These are phyloP conservation scores for Tetragonia tetragonoides DNA, from an alignment of 148 eudicot genomes.

Conservation along the genomic window DNA sequence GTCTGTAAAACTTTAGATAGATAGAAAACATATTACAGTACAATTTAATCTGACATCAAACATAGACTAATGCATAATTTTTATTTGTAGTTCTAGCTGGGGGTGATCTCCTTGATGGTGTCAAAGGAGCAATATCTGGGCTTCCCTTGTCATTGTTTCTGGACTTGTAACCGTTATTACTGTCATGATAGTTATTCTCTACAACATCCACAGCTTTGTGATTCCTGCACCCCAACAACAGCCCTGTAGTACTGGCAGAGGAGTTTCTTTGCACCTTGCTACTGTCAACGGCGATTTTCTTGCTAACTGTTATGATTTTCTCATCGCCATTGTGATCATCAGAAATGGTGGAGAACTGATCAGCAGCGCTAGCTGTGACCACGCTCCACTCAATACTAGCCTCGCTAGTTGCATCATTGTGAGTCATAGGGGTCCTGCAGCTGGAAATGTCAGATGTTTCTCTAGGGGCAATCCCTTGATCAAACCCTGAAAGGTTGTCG, in stretches of 20 bases:
- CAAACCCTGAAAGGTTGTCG: slow-evolving; percentile 22
- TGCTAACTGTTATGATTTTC: background rate
- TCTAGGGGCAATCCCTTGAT: background rate
- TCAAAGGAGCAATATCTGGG: slow-evolving; percentile 8
- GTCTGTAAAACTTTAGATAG: too few relatives aligned
- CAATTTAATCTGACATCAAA: background rate
- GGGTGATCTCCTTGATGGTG: slow-evolving; percentile 12
- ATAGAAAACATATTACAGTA: too few relatives aligned
- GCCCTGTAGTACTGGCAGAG: slow-evolving; percentile 13
- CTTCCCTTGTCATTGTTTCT: slow-evolving; percentile 4
- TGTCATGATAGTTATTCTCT: slow-evolving; percentile 21
- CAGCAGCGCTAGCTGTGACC: slow-evolving; percentile 56
- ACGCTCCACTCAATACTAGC: slow-evolving; percentile 69
- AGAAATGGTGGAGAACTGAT: slow-evolving; percentile 32
- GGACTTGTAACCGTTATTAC: slow-evolving; percentile 3
- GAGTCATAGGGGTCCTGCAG: slow-evolving; percentile 29
- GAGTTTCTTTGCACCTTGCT: slow-evolving; percentile 16
- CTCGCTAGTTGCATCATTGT: slow-evolving; percentile 55
- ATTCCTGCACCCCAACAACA: slow-evolving; percentile 51
- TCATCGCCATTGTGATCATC: slow-evolving; percentile 26
- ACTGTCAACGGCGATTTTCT: slow-evolving; percentile 12
- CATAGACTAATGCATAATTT: slow-evolving; percentile 13
- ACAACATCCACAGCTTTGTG: slow-evolving; percentile 57
- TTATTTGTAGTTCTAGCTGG: background rate
- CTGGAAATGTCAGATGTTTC: slow-evolving; percentile 26